A percentile compares a stretch with the other conserved stretches of the same genome.
phyloP scores from a whole-genome alignment of 441 rosid genomes.

The Rhodomyrtus psidioides region DNA sequence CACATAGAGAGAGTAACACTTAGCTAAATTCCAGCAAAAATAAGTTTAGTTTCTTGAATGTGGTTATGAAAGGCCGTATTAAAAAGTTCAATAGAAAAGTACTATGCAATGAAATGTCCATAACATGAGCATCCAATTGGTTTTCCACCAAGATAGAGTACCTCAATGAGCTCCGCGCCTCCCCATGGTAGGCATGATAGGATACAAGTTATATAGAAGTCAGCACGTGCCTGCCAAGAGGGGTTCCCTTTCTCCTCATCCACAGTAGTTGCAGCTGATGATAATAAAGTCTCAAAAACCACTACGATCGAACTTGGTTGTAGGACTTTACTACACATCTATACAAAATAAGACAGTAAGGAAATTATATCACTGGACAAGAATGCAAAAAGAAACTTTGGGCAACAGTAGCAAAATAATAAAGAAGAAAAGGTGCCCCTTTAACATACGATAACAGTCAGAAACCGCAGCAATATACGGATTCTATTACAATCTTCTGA shows the following conservation, averaged over 20 bases:
- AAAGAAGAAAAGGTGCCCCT: neutral
- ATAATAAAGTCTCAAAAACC: constrained; percentile 77
- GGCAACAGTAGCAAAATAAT: neutral
- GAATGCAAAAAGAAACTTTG: neutral
- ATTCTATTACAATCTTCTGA: constrained; percentile 64
- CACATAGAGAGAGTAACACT: neutral
- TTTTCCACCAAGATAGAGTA: constrained; percentile 19
- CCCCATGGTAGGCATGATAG: constrained; percentile 99
- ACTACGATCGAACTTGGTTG: constrained; percentile 84
- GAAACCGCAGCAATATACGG: constrained; percentile 80
- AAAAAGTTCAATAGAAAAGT: neutral
- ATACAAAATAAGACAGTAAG: constrained; percentile 1
- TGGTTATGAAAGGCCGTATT: neutral
- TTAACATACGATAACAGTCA: constrained; percentile 69
- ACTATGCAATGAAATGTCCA: neutral
- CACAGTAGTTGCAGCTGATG: constrained; percentile 94
- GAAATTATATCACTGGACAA: neutral
- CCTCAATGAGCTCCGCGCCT: constrained; percentile 92
- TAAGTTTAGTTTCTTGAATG: neutral
- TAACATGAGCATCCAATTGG: neutral
- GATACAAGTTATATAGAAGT: constrained; percentile 85
- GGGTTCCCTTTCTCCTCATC: constrained; percentile 99
- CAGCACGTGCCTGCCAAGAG: constrained; percentile 95
- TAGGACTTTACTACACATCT: constrained; percentile 97
- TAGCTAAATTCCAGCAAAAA: neutral